phyloP scores from a whole-genome alignment of 805 yeast genomes.

The Starmerella geochares region DNA sequence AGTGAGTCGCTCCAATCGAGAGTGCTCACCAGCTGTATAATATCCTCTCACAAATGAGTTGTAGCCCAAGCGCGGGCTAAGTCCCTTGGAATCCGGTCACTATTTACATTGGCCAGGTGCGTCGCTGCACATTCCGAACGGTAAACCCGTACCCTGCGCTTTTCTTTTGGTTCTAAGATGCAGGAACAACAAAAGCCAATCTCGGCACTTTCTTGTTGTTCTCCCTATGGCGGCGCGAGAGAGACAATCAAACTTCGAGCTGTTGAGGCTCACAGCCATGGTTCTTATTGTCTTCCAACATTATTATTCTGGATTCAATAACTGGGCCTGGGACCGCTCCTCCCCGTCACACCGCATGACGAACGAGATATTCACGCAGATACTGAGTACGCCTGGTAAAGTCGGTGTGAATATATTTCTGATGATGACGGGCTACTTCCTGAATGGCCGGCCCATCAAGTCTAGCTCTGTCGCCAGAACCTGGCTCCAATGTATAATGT shows the following conservation, averaged over 20 bases:
- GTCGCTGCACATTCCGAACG: background rate
- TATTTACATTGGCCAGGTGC: background rate
- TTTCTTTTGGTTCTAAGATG: background rate
- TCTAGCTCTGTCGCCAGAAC: slow-evolving; percentile 12
- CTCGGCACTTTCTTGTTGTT: background rate
- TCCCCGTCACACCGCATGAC: slow-evolving; percentile 6
- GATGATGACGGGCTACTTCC: slow-evolving; percentile 17
- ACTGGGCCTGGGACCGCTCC: slow-evolving; percentile 9
- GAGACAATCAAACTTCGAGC: slow-evolving; percentile 15
- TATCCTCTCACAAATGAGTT: too few species aligned
- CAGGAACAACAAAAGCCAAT: background rate
- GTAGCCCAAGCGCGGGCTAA: too few species aligned
- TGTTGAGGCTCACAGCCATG: slow-evolving; percentile 18
- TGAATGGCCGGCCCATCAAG: slow-evolving; percentile 13
- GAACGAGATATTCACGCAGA: slow-evolving; percentile 5
- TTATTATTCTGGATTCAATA: slow-evolving; percentile 10
- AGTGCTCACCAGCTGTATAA: too few species aligned
- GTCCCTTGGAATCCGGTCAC: too few species aligned
- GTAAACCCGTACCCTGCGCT: background rate
- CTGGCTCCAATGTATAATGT: slow-evolving; percentile 15
- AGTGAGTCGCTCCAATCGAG: too few species aligned
- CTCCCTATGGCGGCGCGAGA: slow-evolving; percentile 1
- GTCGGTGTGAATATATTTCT: slow-evolving; percentile 18
- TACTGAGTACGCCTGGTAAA: slow-evolving; percentile 16
- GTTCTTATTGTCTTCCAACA: slow-evolving; percentile 14